Percentiles rank a stretch among this genome's conserved stretches.
Evolutionary conservation across 768 basidiomycete species (phyloP).

Genomic region (Trametes gibbosa): DNA sequence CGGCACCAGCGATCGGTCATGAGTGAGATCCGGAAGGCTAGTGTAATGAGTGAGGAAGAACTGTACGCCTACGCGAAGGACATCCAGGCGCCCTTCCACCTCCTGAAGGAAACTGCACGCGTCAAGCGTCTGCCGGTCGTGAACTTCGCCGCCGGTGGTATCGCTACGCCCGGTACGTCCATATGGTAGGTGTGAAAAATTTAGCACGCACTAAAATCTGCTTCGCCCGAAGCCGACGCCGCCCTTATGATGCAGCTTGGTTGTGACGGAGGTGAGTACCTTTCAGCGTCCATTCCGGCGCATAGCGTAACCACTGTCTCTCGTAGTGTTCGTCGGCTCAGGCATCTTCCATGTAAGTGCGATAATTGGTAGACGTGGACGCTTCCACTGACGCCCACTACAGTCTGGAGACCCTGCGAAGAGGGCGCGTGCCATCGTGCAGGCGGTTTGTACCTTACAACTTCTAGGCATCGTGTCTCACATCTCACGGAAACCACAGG

Average conservation of each 20-base stretch:
- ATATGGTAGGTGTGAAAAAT: conserved; percentile 13
- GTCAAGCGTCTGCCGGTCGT: conserved; percentile 93
- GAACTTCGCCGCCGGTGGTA: conserved; percentile 94
- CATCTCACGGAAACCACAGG: conserved; percentile 35
- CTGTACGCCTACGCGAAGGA: conserved; percentile 92
- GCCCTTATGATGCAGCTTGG: conserved; percentile 99
- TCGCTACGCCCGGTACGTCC: conserved; percentile 78
- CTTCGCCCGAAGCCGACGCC: conserved; percentile 67
- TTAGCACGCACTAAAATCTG: background rate
- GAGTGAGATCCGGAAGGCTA: conserved; percentile 80
- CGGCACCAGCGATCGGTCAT: conserved; percentile 85
- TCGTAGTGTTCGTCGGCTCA: conserved; percentile 91
- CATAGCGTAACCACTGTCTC: background rate
- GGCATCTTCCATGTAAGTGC: conserved; percentile 89
- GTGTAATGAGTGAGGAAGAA: conserved; percentile 92
- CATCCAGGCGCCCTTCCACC: conserved; percentile 89
- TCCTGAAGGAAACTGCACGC: conserved; percentile 94
- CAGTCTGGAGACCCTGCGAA: conserved; percentile 93
- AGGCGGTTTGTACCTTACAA: conserved; percentile 59
- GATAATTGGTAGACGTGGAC: background rate
- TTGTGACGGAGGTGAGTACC: conserved; percentile 82
- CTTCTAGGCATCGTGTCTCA: background rate
- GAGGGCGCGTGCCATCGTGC: conserved; percentile 92
- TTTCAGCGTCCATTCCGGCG: conserved; percentile 4
- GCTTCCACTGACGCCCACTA: background rate